These are phyloP conservation scores for Phytophthora meadii DNA, from an alignment of 352 stramenopile genomes.

Conservation along the genomic window DNA sequence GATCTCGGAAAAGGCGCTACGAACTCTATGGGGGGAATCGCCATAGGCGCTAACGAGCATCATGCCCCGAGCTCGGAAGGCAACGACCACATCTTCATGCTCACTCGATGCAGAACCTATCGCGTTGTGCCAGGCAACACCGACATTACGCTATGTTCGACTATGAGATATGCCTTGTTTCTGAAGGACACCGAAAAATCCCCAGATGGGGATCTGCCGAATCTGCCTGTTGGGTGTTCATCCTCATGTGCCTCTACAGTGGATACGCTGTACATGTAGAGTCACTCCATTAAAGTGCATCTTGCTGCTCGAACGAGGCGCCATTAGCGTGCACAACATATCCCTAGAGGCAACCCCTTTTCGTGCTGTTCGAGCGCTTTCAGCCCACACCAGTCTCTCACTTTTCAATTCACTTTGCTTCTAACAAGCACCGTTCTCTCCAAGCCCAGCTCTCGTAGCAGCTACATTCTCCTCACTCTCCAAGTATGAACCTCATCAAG, in stretches of 20 bases:
- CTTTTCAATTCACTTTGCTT: constrained; percentile 41
- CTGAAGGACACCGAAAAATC: constrained; percentile 16
- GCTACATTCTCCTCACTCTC: constrained; percentile 10
- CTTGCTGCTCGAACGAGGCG: constrained; percentile 28
- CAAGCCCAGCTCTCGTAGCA: constrained; percentile 11
- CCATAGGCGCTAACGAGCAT: constrained; percentile 9
- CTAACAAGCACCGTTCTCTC: constrained; percentile 29
- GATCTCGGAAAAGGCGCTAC: constrained; percentile 29
- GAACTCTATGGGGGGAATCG: neutral
- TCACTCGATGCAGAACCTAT: constrained; percentile 31
- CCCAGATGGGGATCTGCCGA: constrained; percentile 17
- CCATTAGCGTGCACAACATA: constrained; percentile 13
- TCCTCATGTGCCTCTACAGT: constrained; percentile 22
- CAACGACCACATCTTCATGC: constrained; percentile 11
- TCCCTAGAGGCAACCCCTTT: neutral
- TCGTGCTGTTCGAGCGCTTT: constrained; percentile 19
- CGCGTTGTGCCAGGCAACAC: constrained; percentile 14
- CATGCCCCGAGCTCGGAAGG: neutral
- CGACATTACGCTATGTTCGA: constrained; percentile 26
- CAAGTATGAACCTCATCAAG: constrained; percentile 41
- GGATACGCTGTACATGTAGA: constrained; percentile 16
- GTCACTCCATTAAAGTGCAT: constrained; percentile 7
- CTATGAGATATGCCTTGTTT: constrained; percentile 24
- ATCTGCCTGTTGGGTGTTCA: constrained; percentile 35
- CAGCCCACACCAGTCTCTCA: constrained; percentile 8